These are phyloP conservation scores for Cladosporium sp. DNA, from an alignment of 2,329 filamentous ascomycete species.

Conservation along the genomic window DNA sequence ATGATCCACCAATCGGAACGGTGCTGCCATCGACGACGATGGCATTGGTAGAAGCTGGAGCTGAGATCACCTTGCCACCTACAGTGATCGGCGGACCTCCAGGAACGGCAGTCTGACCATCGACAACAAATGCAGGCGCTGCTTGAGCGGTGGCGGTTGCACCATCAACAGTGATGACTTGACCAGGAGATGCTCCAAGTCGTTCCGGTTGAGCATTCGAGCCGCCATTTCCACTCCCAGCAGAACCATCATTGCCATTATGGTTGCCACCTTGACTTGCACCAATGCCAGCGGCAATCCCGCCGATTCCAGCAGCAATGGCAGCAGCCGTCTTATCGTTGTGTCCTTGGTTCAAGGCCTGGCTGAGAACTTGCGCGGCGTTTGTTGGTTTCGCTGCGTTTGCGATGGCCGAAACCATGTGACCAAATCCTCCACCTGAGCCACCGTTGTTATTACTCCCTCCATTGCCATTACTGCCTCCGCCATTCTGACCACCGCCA, in stretches of 20 bases:
- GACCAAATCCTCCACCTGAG: constrained; percentile 2
- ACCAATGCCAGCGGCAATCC: neutral
- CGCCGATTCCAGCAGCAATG: constrained; percentile 12
- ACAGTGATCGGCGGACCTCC: constrained; percentile 26
- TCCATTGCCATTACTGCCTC: neutral
- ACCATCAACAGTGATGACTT: constrained; percentile 10
- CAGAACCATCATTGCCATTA: neutral
- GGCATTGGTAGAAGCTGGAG: constrained; percentile 13
- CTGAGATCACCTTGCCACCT: constrained; percentile 18
- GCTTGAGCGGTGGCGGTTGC: constrained; percentile 20
- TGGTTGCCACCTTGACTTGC: neutral
- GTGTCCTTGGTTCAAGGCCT: constrained; percentile 8
- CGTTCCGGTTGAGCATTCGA: constrained; percentile 1
- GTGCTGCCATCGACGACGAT: constrained; percentile 21
- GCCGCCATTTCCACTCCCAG: constrained; percentile 1
- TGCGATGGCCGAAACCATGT: constrained; percentile 5
- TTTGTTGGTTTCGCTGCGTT: constrained; percentile 7
- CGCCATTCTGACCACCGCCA: neutral
- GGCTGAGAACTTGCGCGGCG: constrained; percentile 7
- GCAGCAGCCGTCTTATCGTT: constrained; percentile 6
- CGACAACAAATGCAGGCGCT: constrained; percentile 23
- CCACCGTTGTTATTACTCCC: neutral
- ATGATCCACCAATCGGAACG: constrained; percentile 1
- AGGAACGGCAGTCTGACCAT: constrained; percentile 23
- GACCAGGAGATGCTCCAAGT: constrained; percentile 8